Evolutionary conservation across 2,329 filamentous ascomycete species (phyloP).

Genomic region (Chrysoporthe deuterocubensis): DNA sequence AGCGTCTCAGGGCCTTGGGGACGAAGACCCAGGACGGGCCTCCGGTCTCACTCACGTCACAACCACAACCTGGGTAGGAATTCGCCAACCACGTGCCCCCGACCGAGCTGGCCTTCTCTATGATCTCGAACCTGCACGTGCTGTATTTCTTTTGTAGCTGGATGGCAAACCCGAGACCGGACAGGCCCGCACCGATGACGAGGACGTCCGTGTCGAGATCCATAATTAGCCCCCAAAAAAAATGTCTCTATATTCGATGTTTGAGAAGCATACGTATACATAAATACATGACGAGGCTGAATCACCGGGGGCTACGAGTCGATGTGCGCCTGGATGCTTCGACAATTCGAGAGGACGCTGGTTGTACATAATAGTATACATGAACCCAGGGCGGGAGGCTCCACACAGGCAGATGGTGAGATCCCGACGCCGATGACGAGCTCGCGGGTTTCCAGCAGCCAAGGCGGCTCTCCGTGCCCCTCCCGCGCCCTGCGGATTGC

Average conservation of each 20-base stretch:
- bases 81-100: constrained; percentile 31
- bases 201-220: constrained; percentile 9
- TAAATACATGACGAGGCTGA: too few species aligned
- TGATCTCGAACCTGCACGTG: background rate
- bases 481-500: too few species aligned
- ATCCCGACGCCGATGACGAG: constrained; percentile 4
- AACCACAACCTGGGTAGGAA: constrained; percentile 30
- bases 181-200: constrained; percentile 2
- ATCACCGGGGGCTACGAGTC: too few species aligned
- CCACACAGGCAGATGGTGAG: constrained; percentile 1
- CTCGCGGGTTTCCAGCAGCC: background rate
- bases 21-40: background rate
- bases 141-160: constrained; percentile 5
- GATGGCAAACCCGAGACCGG: constrained; percentile 3
- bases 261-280: too few species aligned
- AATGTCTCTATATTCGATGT: background rate
- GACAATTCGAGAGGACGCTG: too few species aligned
- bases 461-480: background rate
- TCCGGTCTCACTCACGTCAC: constrained; percentile 23
- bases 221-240: background rate
- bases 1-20: background rate
- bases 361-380: too few species aligned
- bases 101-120: constrained; percentile 12
- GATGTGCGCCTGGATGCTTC: too few species aligned
- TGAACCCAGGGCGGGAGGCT: background rate